Base-by-base conservation (phyloP, 257 asterid genomes). In the Lantana camara region DNA sequence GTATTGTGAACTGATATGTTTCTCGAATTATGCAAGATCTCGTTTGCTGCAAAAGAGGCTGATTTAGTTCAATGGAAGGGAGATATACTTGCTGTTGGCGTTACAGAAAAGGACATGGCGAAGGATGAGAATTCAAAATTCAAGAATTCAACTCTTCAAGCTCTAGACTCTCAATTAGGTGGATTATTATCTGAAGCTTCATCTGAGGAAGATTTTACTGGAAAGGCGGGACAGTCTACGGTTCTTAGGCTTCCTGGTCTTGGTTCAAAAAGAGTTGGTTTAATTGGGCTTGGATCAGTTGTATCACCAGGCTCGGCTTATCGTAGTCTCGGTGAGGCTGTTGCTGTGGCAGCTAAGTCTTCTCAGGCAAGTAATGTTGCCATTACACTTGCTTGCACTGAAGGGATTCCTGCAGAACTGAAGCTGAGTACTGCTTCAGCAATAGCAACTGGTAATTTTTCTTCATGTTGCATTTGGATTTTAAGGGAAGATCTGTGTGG, bases 11-110 rank as follows among this genome's bases (percentile, higher is more conserved):
- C 47, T 75, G 62, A 38, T 21, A 5, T 61, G 21, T 58, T 57
- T 64, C 10, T 64, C 13, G 53, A 60, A 45, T 70, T 24, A 69
- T 62, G 64, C 50, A 67, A 92, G 97, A 81, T 92, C 73, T 82
- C 93, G 29, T 82, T 92, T 83, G 75, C 85, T 57, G 97, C 96
- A 19, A 89, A 92, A 85, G 97, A 87, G 67, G 75, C 80, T 74
- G 96, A 89, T 85, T 61, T 87, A 75, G 85, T 77, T 5, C 95
- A 85, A 80, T 92, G 98, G 98, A 92, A 89, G 75, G 98, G 98
- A 20, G 98, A 89, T 75, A 77, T 92, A 48, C 88, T 92, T 46
- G 97, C 91, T 45, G 91, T 92, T 35, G 98, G 96, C 19, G 91
- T 86, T 53, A 83, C 96, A 0, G 98, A 87, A 76, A 85, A 76